phyloP scores from a whole-genome alignment of 148 eudicot species.

The Vaccinium corymbosum region DNA sequence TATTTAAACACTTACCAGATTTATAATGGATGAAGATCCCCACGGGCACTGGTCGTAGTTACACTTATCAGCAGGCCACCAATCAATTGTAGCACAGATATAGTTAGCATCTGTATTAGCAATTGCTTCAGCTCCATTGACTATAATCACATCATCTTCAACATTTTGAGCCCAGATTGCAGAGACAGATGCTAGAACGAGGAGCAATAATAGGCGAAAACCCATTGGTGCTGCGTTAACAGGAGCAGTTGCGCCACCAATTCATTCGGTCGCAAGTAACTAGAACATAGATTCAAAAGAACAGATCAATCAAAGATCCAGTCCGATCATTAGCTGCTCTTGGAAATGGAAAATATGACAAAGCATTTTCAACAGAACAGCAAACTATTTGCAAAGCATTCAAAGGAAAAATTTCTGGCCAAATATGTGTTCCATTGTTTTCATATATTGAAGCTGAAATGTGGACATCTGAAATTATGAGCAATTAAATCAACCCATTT shows the following conservation, averaged over 20 bases:
- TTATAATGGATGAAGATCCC: conserved; percentile 67
- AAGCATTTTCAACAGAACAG: background rate
- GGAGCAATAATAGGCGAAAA: conserved; percentile 24
- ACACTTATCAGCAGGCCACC: conserved; percentile 95
- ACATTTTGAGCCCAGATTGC: conserved; percentile 48
- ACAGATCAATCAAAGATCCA: background rate
- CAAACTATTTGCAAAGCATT: background rate
- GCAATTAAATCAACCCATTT: conserved; percentile 1
- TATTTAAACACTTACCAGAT: conserved; percentile 47
- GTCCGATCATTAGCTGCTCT: background rate
- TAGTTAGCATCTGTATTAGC: conserved; percentile 68
- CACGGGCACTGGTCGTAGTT: conserved; percentile 82
- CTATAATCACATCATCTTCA: conserved; percentile 36
- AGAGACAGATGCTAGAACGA: conserved; percentile 42
- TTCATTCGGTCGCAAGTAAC: background rate
- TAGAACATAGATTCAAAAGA: conserved; percentile 12
- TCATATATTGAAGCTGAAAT: background rate
- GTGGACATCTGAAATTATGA: background rate
- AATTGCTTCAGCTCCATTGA: conserved; percentile 46
- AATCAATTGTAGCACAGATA: conserved; percentile 85
- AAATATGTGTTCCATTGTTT: background rate
- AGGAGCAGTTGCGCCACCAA: conserved; percentile 14
- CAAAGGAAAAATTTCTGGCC: background rate
- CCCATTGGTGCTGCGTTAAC: conserved; percentile 30
- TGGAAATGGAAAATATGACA: background rate